A percentile compares a stretch with the other conserved stretches of the same genome.
phyloP scores from a whole-genome alignment of 1,284 basidiomycete genomes.

The Sporisorium reilianum region DNA sequence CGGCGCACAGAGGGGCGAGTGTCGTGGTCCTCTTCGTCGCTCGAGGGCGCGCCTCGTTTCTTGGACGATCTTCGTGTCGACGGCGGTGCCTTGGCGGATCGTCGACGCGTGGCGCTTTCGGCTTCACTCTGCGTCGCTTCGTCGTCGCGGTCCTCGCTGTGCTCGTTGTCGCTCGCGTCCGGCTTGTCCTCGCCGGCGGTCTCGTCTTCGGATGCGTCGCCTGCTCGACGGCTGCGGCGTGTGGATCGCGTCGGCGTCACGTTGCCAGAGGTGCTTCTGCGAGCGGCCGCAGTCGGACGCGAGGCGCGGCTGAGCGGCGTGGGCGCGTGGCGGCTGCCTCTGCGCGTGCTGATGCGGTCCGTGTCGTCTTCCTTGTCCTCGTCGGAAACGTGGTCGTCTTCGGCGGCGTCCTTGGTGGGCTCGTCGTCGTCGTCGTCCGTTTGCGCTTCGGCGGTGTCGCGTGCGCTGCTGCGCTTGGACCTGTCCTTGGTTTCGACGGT shows the following conservation, averaged over 20 bases:
- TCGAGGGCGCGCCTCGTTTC: conserved; percentile 35
- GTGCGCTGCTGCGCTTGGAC: conserved; percentile 17
- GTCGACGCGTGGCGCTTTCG: conserved; percentile 25
- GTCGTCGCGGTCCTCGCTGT: conserved; percentile 14
- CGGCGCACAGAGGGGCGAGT: conserved; percentile 40
- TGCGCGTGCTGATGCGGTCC: conserved; percentile 36
- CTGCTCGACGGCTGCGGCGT: conserved; percentile 34
- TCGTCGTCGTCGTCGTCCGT: conserved; percentile 28
- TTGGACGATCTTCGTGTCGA: conserved; percentile 15
- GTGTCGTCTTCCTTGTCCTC: conserved; percentile 58
- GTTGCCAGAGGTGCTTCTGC: conserved; percentile 38
- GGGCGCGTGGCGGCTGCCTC: conserved; percentile 37
- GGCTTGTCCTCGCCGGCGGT: conserved; percentile 20
- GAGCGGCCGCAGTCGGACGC: conserved; percentile 7
- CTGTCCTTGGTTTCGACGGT: conserved; percentile 18
- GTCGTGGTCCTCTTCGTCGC: conserved; percentile 42
- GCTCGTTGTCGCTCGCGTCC: conserved; percentile 24
- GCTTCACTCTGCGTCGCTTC: conserved; percentile 40
- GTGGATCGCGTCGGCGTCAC: conserved; percentile 42
- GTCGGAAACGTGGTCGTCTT: conserved; percentile 38
- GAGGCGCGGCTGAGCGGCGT: conserved; percentile 14
- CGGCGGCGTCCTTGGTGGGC: conserved; percentile 8
- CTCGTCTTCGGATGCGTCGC: conserved; percentile 33
- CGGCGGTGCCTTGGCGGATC: conserved; percentile 18
- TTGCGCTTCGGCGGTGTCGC: conserved; percentile 32